These are phyloP conservation scores for Xylariomycetidae sp. DNA, from an alignment of 2,329 filamentous ascomycete species.

Conservation along the genomic window DNA sequence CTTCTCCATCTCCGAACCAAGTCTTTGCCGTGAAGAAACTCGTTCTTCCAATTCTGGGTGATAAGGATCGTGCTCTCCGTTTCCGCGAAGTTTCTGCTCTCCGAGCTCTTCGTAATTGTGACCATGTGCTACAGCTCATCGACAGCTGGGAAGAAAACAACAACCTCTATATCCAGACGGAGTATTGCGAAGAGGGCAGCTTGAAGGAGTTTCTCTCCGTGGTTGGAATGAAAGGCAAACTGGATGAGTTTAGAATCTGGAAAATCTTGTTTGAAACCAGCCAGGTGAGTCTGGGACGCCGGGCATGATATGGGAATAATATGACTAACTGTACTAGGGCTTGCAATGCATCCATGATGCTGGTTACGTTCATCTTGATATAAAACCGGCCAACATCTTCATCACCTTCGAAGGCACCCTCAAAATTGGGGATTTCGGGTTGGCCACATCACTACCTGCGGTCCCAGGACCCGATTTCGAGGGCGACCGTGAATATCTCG, in stretches of 20 bases:
- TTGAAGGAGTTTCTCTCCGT: conserved; percentile 80
- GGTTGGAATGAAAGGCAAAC: conserved; percentile 74
- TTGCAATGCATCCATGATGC: conserved; percentile 85
- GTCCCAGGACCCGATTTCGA: conserved; percentile 77
- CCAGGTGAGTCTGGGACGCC: conserved; percentile 59
- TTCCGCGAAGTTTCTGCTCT: conserved; percentile 80
- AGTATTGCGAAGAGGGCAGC: conserved; percentile 93
- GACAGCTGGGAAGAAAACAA: conserved; percentile 84
- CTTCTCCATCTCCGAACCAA: conserved; percentile 48
- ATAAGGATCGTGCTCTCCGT: conserved; percentile 76
- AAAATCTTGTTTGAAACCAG: conserved; percentile 88
- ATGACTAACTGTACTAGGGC: conserved; percentile 52
- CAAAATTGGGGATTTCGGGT: conserved; percentile 82
- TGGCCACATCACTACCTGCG: conserved; percentile 76
- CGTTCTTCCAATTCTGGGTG: conserved; percentile 71
- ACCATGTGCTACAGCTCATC: conserved; percentile 80
- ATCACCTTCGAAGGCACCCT: conserved; percentile 76
- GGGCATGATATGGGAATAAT: not conserved
- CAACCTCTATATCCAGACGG: conserved; percentile 93
- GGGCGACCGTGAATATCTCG: conserved; percentile 94
- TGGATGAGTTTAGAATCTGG: conserved; percentile 98
- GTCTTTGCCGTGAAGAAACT: conserved; percentile 95
- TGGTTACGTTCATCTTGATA: conserved; percentile 78
- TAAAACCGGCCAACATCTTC: conserved; percentile 82
- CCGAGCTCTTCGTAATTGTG: conserved; percentile 69